These are phyloP conservation scores for Penicillium paxilli DNA, from an alignment of 495 filamentous ascomycete species.

Conservation along the genomic window DNA sequence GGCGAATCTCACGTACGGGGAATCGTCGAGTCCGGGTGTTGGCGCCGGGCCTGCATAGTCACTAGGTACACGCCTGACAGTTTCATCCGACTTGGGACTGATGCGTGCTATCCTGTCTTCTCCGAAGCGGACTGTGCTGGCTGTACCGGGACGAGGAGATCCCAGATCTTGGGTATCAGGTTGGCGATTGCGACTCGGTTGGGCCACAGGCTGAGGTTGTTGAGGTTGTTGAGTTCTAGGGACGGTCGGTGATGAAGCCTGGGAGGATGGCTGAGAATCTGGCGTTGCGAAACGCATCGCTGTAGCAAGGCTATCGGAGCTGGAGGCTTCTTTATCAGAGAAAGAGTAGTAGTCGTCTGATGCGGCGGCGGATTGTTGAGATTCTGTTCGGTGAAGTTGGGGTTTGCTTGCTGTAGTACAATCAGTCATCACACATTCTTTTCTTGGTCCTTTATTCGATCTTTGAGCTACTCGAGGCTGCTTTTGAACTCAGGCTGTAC, in stretches of 20 bases:
- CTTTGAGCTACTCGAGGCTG: neutral
- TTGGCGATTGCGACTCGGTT: conserved; percentile 20
- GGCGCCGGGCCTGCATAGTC: conserved; percentile 44
- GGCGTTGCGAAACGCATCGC: conserved; percentile 54
- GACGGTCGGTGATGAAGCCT: conserved; percentile 30
- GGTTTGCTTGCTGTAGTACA: conserved; percentile 47
- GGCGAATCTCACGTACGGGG: conserved; percentile 70
- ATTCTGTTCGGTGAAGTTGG: conserved; percentile 53
- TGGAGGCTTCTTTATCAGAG: conserved; percentile 48
- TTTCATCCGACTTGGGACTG: conserved; percentile 30
- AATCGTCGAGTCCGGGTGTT: conserved; percentile 66
- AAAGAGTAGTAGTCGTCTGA: conserved; percentile 72
- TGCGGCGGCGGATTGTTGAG: conserved; percentile 61
- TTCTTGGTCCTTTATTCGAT: no score
- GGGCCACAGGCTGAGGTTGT: conserved; percentile 16
- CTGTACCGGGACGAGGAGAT: conserved; percentile 27
- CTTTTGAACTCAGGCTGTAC: neutral
- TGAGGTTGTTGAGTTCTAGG: conserved; percentile 28
- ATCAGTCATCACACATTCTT: conserved; percentile 4
- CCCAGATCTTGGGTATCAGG: conserved; percentile 13
- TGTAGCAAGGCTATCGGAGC: conserved; percentile 47
- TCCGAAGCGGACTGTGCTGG: conserved; percentile 37
- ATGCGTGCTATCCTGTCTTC: conserved; percentile 31
- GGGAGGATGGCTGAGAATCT: conserved; percentile 39
- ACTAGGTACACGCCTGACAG: conserved; percentile 29